A percentile compares a stretch with the other conserved stretches of the same genome.
These are phyloP conservation scores for Flaveria linearis DNA, from an alignment of 129 eudicot genomes.

Conservation along the genomic window DNA sequence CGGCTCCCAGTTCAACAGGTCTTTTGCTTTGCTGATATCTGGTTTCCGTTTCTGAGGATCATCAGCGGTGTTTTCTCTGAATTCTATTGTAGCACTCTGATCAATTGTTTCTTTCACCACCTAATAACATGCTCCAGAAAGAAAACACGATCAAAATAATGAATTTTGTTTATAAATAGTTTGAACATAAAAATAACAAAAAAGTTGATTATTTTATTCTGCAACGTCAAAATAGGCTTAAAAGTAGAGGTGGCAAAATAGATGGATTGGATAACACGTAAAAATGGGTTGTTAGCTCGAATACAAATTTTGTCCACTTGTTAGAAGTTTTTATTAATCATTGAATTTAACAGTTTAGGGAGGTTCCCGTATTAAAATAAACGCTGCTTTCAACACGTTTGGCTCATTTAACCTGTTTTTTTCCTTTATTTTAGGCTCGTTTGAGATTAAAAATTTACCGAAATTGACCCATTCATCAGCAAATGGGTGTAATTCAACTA, in stretches of 20 bases:
- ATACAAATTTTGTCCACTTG: neutral
- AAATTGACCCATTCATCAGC: neutral
- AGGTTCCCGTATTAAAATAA: neutral
- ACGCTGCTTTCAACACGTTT: neutral
- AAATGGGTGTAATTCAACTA: neutral
- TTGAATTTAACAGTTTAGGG: neutral
- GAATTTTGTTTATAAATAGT: neutral
- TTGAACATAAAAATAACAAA: neutral
- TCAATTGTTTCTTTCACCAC: constrained; percentile 75
- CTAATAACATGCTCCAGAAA: constrained; percentile 33
- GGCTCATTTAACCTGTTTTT: neutral
- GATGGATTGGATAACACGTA: neutral
- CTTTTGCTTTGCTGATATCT: constrained; percentile 74
- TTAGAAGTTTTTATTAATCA: neutral
- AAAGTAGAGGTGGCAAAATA: neutral
- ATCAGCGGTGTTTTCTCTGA: constrained; percentile 70
- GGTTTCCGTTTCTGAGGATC: constrained; percentile 88
- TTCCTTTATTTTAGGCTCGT: neutral
- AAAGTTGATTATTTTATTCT: too few relatives aligned
- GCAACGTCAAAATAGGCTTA: neutral
- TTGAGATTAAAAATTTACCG: neutral
- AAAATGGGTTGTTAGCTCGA: neutral
- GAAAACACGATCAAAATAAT: neutral
- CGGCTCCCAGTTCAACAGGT: constrained; percentile 81
- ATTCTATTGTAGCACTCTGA: constrained; percentile 68